A percentile compares a stretch with the other conserved stretches of the same genome.
phyloP scores from a whole-genome alignment of 2,329 filamentous ascomycete species.

The Beauveria australis region DNA sequence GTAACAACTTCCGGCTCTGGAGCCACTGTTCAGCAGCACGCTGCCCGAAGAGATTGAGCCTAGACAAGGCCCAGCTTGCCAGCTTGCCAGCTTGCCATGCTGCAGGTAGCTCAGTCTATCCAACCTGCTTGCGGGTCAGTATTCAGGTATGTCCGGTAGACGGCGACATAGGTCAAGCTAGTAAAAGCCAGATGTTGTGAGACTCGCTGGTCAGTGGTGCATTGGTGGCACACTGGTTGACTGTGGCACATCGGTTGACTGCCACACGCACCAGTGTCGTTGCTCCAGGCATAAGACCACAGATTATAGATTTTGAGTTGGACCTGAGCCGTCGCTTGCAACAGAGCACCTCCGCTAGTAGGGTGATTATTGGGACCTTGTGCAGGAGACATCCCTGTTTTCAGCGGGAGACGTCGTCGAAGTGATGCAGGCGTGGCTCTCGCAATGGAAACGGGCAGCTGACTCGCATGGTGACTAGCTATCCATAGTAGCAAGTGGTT shows the following conservation, averaged over 20 bases:
- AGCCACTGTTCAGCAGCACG: slow-evolving; percentile 4
- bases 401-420: slow-evolving; percentile 5
- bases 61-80: neutral
- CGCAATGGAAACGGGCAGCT: neutral
- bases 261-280: neutral
- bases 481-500: neutral
- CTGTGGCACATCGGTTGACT: too few species aligned
- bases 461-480: neutral
- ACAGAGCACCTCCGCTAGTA: slow-evolving; percentile 6
- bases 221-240: neutral
- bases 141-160: neutral
- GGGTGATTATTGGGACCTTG: slow-evolving; percentile 1
- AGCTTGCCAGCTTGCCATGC: neutral
- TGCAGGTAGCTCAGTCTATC: neutral
- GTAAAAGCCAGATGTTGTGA: slow-evolving; percentile 2
- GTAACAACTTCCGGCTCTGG: slow-evolving; percentile 5
- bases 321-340: slow-evolving; percentile 1
- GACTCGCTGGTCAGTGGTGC: neutral
- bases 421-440: neutral
- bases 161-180: neutral
- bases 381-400: slow-evolving; percentile 11
- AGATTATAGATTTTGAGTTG: slow-evolving; percentile 1
- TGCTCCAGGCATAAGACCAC: neutral
- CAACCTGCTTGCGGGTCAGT: neutral
- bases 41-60: neutral